Evolutionary conservation across 2,329 filamentous ascomycete species (phyloP), one percentile per base, ranked within the genome.

Genomic region (Aspergillus uvarum): DNA sequence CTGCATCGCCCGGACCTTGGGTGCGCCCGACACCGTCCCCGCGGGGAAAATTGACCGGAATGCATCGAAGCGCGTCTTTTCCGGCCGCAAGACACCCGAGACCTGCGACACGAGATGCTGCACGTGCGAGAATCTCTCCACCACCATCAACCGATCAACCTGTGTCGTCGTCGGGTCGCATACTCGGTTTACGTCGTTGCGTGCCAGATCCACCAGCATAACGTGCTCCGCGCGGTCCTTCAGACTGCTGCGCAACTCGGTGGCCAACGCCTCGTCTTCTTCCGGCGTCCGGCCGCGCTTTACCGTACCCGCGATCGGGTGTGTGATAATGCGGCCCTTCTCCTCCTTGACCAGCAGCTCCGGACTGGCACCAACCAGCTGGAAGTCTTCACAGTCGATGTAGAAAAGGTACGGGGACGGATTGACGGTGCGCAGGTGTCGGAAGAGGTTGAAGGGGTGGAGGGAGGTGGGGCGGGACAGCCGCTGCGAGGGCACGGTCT

Each of bases 381-480:
- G 91, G 79, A 99, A 98, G 71, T 91, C 89, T 61, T 85, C 84
- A 79, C 94, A 98, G 75, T 95, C 88, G 63, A 99, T 86, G 79
- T 93, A 99, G 82, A 99, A 99, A 38, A 99, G 87, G 77, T 99
- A 99, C 0, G 95, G 95, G 8, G 92, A 96, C 0, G 95, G 95
- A 74, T 99, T 99, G 71, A 98, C 91, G n/a, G 92, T 96, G 63
- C 95, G 91, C 42, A 99, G 84, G 74, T 96, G 92, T 57, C 94
- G 88, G 82, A 98, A 99, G 70, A 99, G 91, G 81, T 98, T 99
- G 83, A 98, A 99, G 0, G 95, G 94, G 76, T 99, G 95, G 48
- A 99, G 82, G 58, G 86, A 87, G 2, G 95, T 99, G 14, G 93
- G 93, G 29, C 94, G 86, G 7, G 93, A 89, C 72, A 98, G 91